A percentile compares a stretch with the other conserved stretches of the same genome.
Evolutionary conservation across 495 filamentous ascomycete genomes (phyloP).

Genomic region (Penicillium cosmopolitanum): DNA sequence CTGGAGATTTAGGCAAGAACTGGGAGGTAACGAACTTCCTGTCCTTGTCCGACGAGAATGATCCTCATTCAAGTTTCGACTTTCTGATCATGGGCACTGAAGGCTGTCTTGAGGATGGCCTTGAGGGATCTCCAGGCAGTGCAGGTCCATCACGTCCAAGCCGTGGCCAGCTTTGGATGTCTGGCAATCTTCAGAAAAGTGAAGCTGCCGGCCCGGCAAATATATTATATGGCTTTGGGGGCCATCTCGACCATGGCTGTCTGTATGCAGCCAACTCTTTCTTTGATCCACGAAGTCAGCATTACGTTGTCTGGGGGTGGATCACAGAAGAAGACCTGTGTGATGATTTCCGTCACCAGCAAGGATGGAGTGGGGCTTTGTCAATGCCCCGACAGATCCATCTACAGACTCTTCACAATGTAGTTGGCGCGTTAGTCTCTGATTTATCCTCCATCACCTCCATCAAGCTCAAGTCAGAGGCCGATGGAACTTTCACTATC

Average conservation of each 20-base stretch:
- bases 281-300: slow-evolving; percentile 17
- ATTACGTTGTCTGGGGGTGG: slow-evolving; percentile 18
- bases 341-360: slow-evolving; percentile 13
- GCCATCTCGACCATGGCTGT: slow-evolving; percentile 21
- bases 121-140: background rate
- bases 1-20: slow-evolving; percentile 22
- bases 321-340: slow-evolving; percentile 24
- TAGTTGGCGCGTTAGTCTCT: slow-evolving; percentile 5
- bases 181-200: slow-evolving; percentile 10
- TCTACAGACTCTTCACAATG: slow-evolving; percentile 8
- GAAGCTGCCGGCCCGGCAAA: slow-evolving; percentile 2
- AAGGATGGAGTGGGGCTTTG: slow-evolving; percentile 23
- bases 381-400: slow-evolving; percentile 20
- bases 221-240: slow-evolving; percentile 15
- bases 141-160: slow-evolving; percentile 12
- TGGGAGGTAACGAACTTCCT: slow-evolving; percentile 25
- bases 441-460: slow-evolving; percentile 5
- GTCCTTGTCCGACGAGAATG: slow-evolving; percentile 8
- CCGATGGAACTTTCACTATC: slow-evolving; percentile 4
- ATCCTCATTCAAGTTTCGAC: background rate
- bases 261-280: slow-evolving; percentile 26
- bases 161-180: slow-evolving; percentile 25
- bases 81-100: slow-evolving; percentile 24
- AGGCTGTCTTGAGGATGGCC: slow-evolving; percentile 11
- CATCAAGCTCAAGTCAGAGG: background rate